A percentile compares a stretch with the other conserved stretches of the same genome.
These are phyloP conservation scores for Talaromyces pinophilus DNA, from an alignment of 2,329 filamentous ascomycete genomes.

Conservation along the genomic window DNA sequence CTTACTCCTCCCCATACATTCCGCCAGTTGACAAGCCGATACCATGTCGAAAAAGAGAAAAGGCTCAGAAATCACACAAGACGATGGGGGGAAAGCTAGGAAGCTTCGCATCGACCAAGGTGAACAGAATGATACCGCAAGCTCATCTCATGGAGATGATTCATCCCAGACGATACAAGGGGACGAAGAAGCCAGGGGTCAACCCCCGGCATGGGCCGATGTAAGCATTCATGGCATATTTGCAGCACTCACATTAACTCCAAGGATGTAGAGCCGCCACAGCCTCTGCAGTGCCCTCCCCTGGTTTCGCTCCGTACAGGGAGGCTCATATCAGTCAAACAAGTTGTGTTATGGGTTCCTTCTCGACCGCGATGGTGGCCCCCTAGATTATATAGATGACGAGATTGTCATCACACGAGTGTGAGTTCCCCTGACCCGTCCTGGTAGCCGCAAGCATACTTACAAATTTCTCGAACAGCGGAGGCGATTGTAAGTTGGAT, in stretches of 20 bases:
- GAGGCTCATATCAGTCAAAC: conserved; percentile 57
- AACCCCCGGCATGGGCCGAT: conserved; percentile 59
- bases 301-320: conserved; percentile 64
- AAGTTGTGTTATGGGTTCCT: conserved; percentile 59
- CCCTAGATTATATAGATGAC: conserved; percentile 59
- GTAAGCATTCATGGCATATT: conserved; percentile 25
- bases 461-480: conserved; percentile 40
- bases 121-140: not conserved
- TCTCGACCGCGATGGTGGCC: conserved; percentile 57
- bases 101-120: not conserved
- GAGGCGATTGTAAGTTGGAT: conserved; percentile 56
- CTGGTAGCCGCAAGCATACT: not conserved
- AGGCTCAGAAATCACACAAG: not conserved
- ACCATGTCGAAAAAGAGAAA: not conserved
- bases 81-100: no score
- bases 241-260: not conserved
- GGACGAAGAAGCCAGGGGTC: conserved; percentile 27
- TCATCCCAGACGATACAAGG: not conserved
- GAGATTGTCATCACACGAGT: conserved; percentile 65
- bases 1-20: not conserved
- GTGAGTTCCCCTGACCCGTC: conserved; percentile 44
- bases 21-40: not conserved
- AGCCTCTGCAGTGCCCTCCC: conserved; percentile 64
- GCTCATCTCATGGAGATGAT: not conserved
- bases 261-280: conserved; percentile 48